Evolutionary conservation across 2,329 filamentous ascomycete species (phyloP).

Genomic region (Dactylellina sp.): DNA sequence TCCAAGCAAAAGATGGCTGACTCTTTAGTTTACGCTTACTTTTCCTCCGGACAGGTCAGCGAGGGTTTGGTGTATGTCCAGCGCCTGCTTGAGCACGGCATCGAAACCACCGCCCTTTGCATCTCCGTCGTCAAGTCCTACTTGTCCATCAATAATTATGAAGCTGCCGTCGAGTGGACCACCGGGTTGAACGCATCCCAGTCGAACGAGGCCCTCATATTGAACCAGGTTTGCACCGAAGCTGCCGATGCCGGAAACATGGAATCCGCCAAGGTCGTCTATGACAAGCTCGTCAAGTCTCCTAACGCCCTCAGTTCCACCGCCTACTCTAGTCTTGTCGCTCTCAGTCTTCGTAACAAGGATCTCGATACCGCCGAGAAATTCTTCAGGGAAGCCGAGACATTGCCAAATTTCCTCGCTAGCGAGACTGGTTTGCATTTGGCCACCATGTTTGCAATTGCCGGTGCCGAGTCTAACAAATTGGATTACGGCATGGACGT

Average conservation of each 20-base stretch:
- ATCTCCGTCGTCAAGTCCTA: constrained; percentile 56
- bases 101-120: constrained; percentile 57
- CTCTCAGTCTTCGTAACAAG: constrained; percentile 48
- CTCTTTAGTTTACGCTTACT: constrained; percentile 75
- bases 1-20: constrained; percentile 80
- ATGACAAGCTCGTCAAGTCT: constrained; percentile 46
- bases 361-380: constrained; percentile 55
- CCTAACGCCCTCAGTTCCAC: constrained; percentile 28
- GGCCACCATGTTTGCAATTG: constrained; percentile 51
- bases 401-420: constrained; percentile 41
- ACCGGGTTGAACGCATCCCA: constrained; percentile 52
- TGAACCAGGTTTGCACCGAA: constrained; percentile 54
- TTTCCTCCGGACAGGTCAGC: constrained; percentile 69
- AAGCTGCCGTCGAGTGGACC: constrained; percentile 56
- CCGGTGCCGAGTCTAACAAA: constrained; percentile 33
- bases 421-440: constrained; percentile 49
- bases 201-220: constrained; percentile 42
- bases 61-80: constrained; percentile 56
- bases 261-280: constrained; percentile 46
- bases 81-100: constrained; percentile 52
- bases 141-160: constrained; percentile 50
- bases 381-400: constrained; percentile 51
- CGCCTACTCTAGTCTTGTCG: constrained; percentile 50
- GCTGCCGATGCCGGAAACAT: constrained; percentile 52
- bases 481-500: constrained; percentile 56